Evolutionary conservation across 2,329 filamentous ascomycete genomes (phyloP), one percentile per base, ranked within the genome.

Genomic region (Talaromyces sp.): DNA sequence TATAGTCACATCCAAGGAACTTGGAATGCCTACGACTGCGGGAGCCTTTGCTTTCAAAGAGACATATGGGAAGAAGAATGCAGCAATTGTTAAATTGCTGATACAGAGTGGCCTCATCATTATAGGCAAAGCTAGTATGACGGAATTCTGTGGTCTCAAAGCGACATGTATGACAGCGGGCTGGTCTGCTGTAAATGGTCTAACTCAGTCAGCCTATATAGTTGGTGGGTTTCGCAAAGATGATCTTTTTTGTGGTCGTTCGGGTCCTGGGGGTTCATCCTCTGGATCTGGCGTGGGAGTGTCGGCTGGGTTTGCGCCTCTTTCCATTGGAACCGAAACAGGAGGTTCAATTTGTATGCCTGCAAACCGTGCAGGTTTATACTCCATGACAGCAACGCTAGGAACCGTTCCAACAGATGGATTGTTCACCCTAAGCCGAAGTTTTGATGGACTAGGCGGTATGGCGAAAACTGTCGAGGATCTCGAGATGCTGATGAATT

Each of bases 241-340:
- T 60, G 71, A 73, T 62, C 63, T 66, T 1, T 59, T 63, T 33
- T 69, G 67, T 43, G 70, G 70, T 6, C 71, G 71, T 50, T 66
- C 68, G 69, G 69, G 69, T 35, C 68, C 74, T 2, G 72, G 72
- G 9, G 75, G 76, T 13, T 76, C 75, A 37, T 77, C 75, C n/a
- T 70, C 73, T 15, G 75, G 76, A 15, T 75, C 73, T 11, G 75
- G 73, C 8, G 72, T 75, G 17, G 71, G 69, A 19, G 69, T 77
- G 10, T 70, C 72, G 13, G 73, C 74, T 35, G 74, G 74, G 25
- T 76, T 74, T 62, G 68, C 73, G 0, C 74, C 75, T 3, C 64
- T 76, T 59, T 67, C 73, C 11, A 69, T 77, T 10, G 76, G 75
- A 15, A 76, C 73, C 7, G 76, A 78, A 63, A 77, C 74, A 17